A percentile compares a stretch with the other conserved stretches of the same genome.
These are phyloP conservation scores for Neurospora sp. DNA, from an alignment of 495 filamentous ascomycete species.

Conservation along the genomic window DNA sequence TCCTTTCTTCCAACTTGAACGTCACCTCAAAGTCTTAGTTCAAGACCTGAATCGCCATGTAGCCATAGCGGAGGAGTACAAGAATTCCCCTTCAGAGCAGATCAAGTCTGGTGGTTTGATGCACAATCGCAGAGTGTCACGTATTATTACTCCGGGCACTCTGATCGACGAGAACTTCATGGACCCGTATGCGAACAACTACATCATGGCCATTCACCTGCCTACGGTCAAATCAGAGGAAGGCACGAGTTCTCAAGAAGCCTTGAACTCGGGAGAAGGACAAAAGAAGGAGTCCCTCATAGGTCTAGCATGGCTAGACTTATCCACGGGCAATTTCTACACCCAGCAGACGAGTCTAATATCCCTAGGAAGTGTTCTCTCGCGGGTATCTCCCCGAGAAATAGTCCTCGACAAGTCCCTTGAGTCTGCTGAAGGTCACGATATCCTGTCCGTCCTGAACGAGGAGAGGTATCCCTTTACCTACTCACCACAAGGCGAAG, in stretches of 20 bases:
- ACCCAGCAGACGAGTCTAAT: constrained; percentile 69
- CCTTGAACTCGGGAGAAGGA: not conserved
- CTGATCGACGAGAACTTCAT: constrained; percentile 97
- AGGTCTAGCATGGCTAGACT: constrained; percentile 87
- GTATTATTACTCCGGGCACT: constrained; percentile 88
- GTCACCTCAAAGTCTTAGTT: constrained; percentile 84
- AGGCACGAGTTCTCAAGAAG: constrained; percentile 1
- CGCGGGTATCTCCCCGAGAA: constrained; percentile 76
- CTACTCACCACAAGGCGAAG: constrained; percentile 34
- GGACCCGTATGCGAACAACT: constrained; percentile 86
- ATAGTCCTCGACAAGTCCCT: constrained; percentile 63
- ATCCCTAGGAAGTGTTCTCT: constrained; percentile 65
- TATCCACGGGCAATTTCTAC: constrained; percentile 89
- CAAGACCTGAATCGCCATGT: constrained; percentile 84
- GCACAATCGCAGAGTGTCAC: constrained; percentile 74
- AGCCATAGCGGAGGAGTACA: constrained; percentile 88
- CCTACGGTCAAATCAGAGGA: constrained; percentile 4
- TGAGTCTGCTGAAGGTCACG: constrained; percentile 34
- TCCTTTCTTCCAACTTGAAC: constrained; percentile 82
- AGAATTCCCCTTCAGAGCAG: constrained; percentile 53
- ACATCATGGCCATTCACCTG: constrained; percentile 66
- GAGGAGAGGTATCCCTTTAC: constrained; percentile 53
- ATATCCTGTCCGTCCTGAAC: constrained; percentile 33
- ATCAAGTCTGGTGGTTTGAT: constrained; percentile 62
- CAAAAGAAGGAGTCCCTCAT: constrained; percentile 27